Conservation (phyloP, 1,284 basidiomycete genomes). For the Naganishia albida region DNA sequence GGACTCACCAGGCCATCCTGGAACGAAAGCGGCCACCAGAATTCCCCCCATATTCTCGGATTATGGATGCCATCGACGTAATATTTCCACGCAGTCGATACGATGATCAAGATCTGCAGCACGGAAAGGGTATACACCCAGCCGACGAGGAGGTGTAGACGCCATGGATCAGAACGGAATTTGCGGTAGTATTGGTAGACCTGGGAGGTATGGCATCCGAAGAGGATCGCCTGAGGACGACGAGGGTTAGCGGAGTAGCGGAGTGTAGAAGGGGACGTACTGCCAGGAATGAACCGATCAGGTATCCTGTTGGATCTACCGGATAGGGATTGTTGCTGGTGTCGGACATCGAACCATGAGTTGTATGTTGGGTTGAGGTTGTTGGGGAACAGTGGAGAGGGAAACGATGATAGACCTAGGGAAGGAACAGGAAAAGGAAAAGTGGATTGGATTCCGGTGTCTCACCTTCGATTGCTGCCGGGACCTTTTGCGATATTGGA, state of each 20-base stretch:
- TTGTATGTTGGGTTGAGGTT: too few species aligned
- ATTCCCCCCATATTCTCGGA: constrained; percentile 42
- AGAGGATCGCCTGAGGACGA: constrained; percentile 40
- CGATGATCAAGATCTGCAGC: constrained; percentile 42
- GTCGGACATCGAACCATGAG: background rate
- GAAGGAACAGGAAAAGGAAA: too few species aligned
- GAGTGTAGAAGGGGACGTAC: constrained; percentile 30
- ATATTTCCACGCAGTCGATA: constrained; percentile 39
- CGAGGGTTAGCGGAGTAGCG: too few species aligned
- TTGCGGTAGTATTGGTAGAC: constrained; percentile 39
- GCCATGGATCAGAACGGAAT: constrained; percentile 34
- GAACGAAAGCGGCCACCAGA: constrained; percentile 44
- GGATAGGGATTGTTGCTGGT: constrained; percentile 44
- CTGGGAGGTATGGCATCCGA: constrained; percentile 41
- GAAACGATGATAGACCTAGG: too few species aligned
- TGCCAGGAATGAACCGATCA: constrained; percentile 43
- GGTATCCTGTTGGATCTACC: constrained; percentile 42
- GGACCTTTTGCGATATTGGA: too few species aligned
- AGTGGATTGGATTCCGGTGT: too few species aligned
- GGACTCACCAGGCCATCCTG: constrained; percentile 46
- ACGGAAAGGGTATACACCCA: constrained; percentile 41
- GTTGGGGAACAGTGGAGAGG: too few species aligned
- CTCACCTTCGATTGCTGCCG: too few species aligned
- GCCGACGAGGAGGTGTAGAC: constrained; percentile 35
- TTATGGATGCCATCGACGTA: constrained; percentile 39